phyloP scores from a whole-genome alignment of 2,329 filamentous ascomycete genomes.

The Epichloe sylvatica region DNA sequence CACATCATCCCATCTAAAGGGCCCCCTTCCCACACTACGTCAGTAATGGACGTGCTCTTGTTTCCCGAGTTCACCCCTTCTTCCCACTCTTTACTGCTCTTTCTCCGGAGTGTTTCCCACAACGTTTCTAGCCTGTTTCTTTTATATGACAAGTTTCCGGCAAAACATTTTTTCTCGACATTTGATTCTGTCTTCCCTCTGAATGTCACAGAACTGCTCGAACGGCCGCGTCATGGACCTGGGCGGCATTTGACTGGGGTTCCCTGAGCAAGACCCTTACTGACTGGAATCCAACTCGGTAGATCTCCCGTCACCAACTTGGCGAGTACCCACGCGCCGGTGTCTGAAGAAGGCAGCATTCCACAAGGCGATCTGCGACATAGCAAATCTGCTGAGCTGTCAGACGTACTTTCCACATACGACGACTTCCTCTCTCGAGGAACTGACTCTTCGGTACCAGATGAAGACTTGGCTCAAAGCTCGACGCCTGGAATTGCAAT shows the following conservation, averaged over 20 bases:
- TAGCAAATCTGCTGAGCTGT: slow-evolving; percentile 26
- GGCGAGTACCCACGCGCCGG: slow-evolving; percentile 11
- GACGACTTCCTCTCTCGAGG: slow-evolving; percentile 28
- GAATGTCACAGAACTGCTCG: not conserved
- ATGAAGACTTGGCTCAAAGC: slow-evolving; percentile 13
- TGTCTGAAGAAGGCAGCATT: slow-evolving; percentile 23
- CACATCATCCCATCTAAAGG: not conserved
- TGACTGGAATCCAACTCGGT: slow-evolving; percentile 15
- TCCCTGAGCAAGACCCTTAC: slow-evolving; percentile 2
- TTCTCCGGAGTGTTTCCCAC: not conserved
- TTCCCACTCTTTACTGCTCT: not conserved
- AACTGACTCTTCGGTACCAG: slow-evolving; percentile 12
- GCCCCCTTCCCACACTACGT: not conserved
- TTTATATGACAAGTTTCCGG: not conserved
- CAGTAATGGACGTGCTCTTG: not conserved
- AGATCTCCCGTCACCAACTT: slow-evolving; percentile 14
- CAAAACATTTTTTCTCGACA: not conserved
- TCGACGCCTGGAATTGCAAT: slow-evolving; percentile 13
- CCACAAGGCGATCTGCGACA: slow-evolving; percentile 27
- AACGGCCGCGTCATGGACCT: not conserved
- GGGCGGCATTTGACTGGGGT: not conserved
- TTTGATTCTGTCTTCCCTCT: not conserved
- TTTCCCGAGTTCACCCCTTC: not conserved
- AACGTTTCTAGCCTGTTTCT: not conserved
- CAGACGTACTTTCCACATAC: slow-evolving; percentile 29